phyloP scores from a whole-genome alignment of 2,329 filamentous ascomycete genomes.

The Penicillium capsulatum region DNA sequence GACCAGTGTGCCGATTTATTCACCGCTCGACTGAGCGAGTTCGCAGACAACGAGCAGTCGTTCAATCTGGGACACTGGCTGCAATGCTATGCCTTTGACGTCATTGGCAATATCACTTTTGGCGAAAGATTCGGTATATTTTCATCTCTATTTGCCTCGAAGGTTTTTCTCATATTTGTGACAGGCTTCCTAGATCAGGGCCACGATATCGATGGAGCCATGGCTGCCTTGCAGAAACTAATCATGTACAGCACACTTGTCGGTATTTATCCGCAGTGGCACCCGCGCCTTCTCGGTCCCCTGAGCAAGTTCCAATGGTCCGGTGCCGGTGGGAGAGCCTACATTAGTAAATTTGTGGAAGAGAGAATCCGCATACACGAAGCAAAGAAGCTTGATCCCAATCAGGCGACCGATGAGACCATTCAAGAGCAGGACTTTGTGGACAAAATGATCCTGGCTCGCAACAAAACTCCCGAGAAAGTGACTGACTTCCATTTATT shows the following conservation, averaged over 20 bases:
- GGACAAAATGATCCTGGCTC: slow-evolving; percentile 41
- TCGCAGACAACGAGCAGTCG: slow-evolving; percentile 24
- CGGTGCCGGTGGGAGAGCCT: slow-evolving; percentile 30
- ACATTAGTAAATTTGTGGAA: slow-evolving; percentile 32
- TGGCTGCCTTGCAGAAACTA: slow-evolving; percentile 37
- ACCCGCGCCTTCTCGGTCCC: slow-evolving; percentile 33
- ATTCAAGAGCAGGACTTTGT: slow-evolving; percentile 37
- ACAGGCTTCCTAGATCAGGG: slow-evolving; percentile 49
- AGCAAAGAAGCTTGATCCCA: slow-evolving; percentile 15
- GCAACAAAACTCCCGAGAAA: slow-evolving; percentile 41
- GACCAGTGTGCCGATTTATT: slow-evolving; percentile 47
- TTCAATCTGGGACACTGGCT: slow-evolving; percentile 42
- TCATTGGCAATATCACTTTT: slow-evolving; percentile 51
- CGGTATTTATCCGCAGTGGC: slow-evolving; percentile 43
- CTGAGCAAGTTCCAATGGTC: slow-evolving; percentile 29
- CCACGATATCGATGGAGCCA: slow-evolving; percentile 44
- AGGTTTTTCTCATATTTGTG: slow-evolving; percentile 23
- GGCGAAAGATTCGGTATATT: slow-evolving; percentile 27
- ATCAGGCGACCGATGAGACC: slow-evolving; percentile 10
- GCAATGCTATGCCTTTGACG: slow-evolving; percentile 38
- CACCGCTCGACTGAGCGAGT: slow-evolving; percentile 35
- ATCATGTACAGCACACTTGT: slow-evolving; percentile 39
- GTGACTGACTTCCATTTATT: slow-evolving; percentile 40
- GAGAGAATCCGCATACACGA: slow-evolving; percentile 31
- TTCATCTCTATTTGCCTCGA: not conserved